These are phyloP conservation scores for Crithidia acanthocephali DNA, from an alignment of 208 protist genomes.

Conservation along the genomic window DNA sequence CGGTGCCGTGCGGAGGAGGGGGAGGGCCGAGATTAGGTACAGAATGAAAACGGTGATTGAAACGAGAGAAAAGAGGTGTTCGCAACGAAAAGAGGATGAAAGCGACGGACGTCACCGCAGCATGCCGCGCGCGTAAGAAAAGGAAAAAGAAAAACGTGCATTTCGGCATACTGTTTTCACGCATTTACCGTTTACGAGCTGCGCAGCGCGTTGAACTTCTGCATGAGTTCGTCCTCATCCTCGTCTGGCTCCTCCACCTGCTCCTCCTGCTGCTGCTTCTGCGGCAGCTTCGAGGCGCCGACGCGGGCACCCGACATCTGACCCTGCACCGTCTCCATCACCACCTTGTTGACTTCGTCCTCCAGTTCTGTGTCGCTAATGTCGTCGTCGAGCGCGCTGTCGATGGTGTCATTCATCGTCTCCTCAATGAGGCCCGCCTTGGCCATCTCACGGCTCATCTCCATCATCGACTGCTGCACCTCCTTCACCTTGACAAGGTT, in stretches of 20 bases:
- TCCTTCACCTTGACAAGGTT: slow-evolving; percentile 76
- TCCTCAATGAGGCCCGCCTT: slow-evolving; percentile 93
- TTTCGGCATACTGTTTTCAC: neutral
- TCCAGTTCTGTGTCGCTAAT: slow-evolving; percentile 90
- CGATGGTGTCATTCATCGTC: slow-evolving; percentile 90
- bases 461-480: slow-evolving; percentile 79
- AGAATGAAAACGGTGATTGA: neutral
- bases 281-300: slow-evolving; percentile 54
- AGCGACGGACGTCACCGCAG: too few relatives aligned
- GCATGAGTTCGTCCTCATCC: slow-evolving; percentile 52
- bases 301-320: slow-evolving; percentile 74
- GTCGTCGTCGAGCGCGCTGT: slow-evolving; percentile 80
- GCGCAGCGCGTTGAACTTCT: slow-evolving; percentile 67
- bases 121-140: too few relatives aligned
- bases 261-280: slow-evolving; percentile 39
- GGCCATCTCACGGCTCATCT: slow-evolving; percentile 86
- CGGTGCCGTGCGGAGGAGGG: neutral
- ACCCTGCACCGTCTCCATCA: slow-evolving; percentile 79
- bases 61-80: too few relatives aligned
- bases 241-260: slow-evolving; percentile 46
- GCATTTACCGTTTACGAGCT: slow-evolving; percentile 19
- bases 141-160: too few relatives aligned
- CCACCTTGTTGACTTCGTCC: slow-evolving; percentile 88
- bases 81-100: neutral
- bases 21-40: neutral